Evolutionary conservation across 768 basidiomycete genomes (phyloP).

Genomic region (Xerocomellus intermedius): DNA sequence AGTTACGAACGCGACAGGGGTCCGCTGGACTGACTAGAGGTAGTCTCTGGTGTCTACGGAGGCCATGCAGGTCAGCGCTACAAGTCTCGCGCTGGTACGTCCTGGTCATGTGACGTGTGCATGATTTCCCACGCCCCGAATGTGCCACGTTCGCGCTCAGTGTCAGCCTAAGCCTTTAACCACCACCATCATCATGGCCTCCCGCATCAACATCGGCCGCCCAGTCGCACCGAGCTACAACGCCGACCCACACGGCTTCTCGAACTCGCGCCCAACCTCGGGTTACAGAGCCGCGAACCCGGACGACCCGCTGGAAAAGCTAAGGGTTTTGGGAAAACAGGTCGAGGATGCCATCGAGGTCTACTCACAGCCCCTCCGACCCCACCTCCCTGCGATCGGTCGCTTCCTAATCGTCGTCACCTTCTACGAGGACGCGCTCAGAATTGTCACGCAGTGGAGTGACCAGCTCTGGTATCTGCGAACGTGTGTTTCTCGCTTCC

Average conservation of each 20-base stretch:
- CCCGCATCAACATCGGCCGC: constrained; percentile 80
- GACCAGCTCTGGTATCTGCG: constrained; percentile 99
- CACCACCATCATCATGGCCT: constrained; percentile 54
- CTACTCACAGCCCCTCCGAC: constrained; percentile 89
- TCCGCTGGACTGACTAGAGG: constrained; percentile 27
- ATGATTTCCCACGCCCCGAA: constrained; percentile 22
- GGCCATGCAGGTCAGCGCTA: not conserved
- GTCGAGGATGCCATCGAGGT: constrained; percentile 93
- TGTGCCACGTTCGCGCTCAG: constrained; percentile 25
- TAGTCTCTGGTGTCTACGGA: constrained; percentile 19
- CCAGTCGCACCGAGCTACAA: constrained; percentile 60
- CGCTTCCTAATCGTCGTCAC: constrained; percentile 98
- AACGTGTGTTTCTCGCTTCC: constrained; percentile 54
- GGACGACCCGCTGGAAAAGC: constrained; percentile 78
- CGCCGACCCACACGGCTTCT: constrained; percentile 76
- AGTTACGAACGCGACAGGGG: not conserved
- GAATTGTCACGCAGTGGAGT: constrained; percentile 91
- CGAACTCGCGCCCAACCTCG: constrained; percentile 63
- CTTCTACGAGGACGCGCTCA: constrained; percentile 93
- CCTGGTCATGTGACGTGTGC: constrained; percentile 21
- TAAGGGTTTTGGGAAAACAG: constrained; percentile 65
- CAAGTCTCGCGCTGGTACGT: not conserved
- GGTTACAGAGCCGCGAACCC: constrained; percentile 81
- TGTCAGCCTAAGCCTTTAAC: not conserved
- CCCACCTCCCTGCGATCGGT: constrained; percentile 91